phyloP scores from a whole-genome alignment of 768 basidiomycete genomes.

The Lactarius deliciosus region DNA sequence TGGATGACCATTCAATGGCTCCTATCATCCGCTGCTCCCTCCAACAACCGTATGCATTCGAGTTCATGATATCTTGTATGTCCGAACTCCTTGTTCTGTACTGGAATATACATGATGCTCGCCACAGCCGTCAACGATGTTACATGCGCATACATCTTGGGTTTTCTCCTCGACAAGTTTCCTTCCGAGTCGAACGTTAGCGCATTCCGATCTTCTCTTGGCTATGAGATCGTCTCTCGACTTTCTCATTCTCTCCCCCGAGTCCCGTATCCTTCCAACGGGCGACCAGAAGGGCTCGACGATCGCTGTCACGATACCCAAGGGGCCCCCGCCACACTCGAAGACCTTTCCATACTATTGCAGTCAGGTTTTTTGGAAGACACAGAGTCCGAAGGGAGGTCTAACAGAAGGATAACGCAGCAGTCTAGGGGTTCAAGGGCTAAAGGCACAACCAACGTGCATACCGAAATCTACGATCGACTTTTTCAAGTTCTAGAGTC shows the following conservation, averaged over 20 bases:
- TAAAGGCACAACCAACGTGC: not conserved
- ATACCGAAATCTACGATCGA: conserved; percentile 6
- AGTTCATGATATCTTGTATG: conserved; percentile 22
- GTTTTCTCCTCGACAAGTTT: not conserved
- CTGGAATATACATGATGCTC: not conserved
- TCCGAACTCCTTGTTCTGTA: not conserved
- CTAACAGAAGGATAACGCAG: not conserved
- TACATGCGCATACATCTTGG: not conserved
- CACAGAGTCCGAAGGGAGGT: not conserved
- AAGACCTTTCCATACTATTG: conserved; percentile 11
- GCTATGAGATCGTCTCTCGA: conserved; percentile 10
- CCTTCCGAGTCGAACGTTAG: not conserved
- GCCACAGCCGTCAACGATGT: conserved; percentile 5
- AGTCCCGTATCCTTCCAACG: conserved; percentile 11
- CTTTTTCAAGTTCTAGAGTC: conserved; percentile 12
- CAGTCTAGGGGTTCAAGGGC: not conserved
- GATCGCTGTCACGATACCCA: not conserved
- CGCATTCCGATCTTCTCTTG: not conserved
- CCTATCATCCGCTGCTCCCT: conserved; percentile 12
- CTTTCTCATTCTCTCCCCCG: conserved; percentile 9
- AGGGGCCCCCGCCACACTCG: conserved; percentile 5
- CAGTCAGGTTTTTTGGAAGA: conserved; percentile 8
- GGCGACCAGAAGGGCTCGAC: not conserved
- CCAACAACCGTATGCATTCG: conserved; percentile 14
- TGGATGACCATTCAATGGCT: conserved; percentile 17